Evolutionary conservation across 345 rosid species (phyloP).

Genomic region (Laguncularia racemosa): DNA sequence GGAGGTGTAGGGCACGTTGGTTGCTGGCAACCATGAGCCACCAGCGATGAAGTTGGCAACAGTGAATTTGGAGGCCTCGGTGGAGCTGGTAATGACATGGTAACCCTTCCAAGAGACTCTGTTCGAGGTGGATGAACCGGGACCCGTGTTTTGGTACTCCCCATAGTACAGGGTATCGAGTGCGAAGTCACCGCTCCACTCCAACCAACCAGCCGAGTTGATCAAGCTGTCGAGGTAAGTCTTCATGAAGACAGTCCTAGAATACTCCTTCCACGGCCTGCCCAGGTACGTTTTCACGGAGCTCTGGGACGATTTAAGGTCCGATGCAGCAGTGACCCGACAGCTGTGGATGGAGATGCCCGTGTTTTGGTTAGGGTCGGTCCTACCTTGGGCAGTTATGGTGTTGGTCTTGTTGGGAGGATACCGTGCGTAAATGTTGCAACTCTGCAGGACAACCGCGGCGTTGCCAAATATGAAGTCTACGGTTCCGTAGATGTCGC

Average conservation of each 20-base stretch:
- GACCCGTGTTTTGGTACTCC: slow-evolving; percentile 22
- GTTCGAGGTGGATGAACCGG: slow-evolving; percentile 3
- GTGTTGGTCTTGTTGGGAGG: slow-evolving; percentile 25
- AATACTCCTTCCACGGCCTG: slow-evolving; percentile 31
- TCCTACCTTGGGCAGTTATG: slow-evolving; percentile 31
- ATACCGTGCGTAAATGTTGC: slow-evolving; percentile 14
- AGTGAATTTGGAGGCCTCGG: slow-evolving; percentile 21
- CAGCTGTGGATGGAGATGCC: slow-evolving; percentile 31
- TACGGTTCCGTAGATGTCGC: slow-evolving; percentile 26
- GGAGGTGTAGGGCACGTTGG: slow-evolving; percentile 6
- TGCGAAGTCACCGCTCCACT: slow-evolving; percentile 22
- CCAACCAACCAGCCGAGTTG: slow-evolving; percentile 30
- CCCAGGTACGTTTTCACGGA: slow-evolving; percentile 23
- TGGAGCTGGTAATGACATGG: slow-evolving; percentile 11
- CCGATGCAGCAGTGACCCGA: slow-evolving; percentile 20
- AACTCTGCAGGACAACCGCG: slow-evolving; percentile 24
- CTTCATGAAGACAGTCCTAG: slow-evolving; percentile 27
- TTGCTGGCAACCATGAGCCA: slow-evolving; percentile 26
- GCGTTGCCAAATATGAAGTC: slow-evolving; percentile 35
- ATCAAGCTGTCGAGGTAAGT: slow-evolving; percentile 17
- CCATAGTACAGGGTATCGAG: slow-evolving; percentile 28
- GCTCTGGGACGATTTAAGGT: slow-evolving; percentile 16
- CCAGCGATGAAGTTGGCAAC: slow-evolving; percentile 29
- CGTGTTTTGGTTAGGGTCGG: slow-evolving; percentile 19
- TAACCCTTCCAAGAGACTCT: slow-evolving; percentile 28